A percentile compares a stretch with the other conserved stretches of the same genome.
These are phyloP conservation scores for Sclerotinia trifoliorum DNA, from an alignment of 2,329 filamentous ascomycete species.

Conservation along the genomic window DNA sequence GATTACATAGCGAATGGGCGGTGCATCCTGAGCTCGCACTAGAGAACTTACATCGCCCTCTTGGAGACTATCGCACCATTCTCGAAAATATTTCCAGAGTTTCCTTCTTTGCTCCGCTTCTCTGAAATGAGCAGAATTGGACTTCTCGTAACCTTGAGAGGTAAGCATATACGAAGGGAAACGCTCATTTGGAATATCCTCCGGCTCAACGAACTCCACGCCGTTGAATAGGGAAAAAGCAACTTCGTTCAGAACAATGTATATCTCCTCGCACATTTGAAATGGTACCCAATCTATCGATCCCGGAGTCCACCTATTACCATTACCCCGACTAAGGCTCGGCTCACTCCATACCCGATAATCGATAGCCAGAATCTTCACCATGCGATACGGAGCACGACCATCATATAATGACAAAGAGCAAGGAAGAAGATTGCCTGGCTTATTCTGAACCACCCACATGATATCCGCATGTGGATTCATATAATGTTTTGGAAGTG, in stretches of 20 bases:
- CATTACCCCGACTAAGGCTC: too few relatives aligned
- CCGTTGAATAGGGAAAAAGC: neutral
- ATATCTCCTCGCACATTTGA: constrained; percentile 13
- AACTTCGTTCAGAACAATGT: neutral
- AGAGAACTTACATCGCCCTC: neutral
- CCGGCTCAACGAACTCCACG: neutral
- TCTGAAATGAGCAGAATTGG: neutral
- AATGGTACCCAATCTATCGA: neutral
- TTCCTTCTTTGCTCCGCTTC: neutral
- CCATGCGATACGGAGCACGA: neutral
- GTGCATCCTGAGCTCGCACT: neutral
- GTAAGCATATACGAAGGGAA: neutral
- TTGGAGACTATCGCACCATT: too few relatives aligned
- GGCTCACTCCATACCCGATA: neutral
- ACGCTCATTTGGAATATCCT: neutral
- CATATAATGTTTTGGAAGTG: constrained; percentile 18
- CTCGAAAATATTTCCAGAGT: neutral
- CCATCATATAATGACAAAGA: neutral
- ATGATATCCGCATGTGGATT: constrained; percentile 7
- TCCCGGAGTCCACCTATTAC: neutral
- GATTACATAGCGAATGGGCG: constrained; percentile 6
- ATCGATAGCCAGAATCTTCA: constrained; percentile 11
- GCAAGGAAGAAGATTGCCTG: neutral
- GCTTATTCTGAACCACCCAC: neutral
- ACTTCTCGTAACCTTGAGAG: neutral